A percentile compares a stretch with the other conserved stretches of the same genome.
These are phyloP conservation scores for Vitis rupestris DNA, from an alignment of 164 flowering plant genomes.

Conservation along the genomic window DNA sequence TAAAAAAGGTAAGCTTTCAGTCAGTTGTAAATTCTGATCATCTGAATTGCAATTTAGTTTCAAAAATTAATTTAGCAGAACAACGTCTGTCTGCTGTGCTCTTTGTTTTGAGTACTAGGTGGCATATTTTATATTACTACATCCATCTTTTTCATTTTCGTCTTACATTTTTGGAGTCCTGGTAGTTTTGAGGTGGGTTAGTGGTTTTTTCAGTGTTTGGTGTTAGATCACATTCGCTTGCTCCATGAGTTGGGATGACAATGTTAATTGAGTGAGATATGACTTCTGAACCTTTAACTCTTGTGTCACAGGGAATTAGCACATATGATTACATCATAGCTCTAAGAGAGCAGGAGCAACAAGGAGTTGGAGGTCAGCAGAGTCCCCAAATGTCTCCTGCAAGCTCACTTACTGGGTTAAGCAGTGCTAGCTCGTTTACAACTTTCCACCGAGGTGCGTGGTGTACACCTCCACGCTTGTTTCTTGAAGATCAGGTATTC, in stretches of 20 bases:
- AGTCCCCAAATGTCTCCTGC: slow-evolving; percentile 94
- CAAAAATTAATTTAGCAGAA: no score
- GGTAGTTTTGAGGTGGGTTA: no score
- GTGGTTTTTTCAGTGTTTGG: no score
- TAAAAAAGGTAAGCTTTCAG: slow-evolving; percentile 65
- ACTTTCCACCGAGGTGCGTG: slow-evolving; percentile 88
- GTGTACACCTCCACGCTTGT: slow-evolving; percentile 97
- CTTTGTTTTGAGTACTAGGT: no score
- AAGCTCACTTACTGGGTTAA: slow-evolving; percentile 90
- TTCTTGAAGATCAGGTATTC: slow-evolving; percentile 95
- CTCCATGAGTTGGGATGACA: neutral
- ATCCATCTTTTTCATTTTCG: no score
- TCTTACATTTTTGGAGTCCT: no score
- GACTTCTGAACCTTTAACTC: neutral
- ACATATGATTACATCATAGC: slow-evolving; percentile 98
- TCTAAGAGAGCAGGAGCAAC: slow-evolving; percentile 94
- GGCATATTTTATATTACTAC: no score
- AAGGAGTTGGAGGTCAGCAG: slow-evolving; percentile 74
- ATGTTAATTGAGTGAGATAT: neutral
- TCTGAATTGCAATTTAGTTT: no score
- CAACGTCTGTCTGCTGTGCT: no score
- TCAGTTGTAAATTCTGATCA: neutral
- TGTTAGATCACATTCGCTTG: neutral
- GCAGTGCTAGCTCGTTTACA: slow-evolving; percentile 94
- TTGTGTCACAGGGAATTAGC: slow-evolving; percentile 75